phyloP scores from a whole-genome alignment of 2,329 filamentous ascomycete genomes.

The Trichoderma hamatum region DNA sequence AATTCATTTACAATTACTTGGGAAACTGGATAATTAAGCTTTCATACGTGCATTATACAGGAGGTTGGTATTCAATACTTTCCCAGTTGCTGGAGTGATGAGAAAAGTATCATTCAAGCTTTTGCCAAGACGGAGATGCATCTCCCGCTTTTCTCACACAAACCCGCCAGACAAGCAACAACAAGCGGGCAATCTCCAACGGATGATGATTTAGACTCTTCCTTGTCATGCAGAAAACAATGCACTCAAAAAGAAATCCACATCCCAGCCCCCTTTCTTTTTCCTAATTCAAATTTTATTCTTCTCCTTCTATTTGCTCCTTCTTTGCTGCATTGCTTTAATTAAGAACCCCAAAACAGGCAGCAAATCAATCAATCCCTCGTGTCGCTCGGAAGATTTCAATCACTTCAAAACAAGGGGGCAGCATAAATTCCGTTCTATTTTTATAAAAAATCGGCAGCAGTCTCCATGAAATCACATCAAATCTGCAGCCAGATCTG shows the following conservation, averaged over 20 bases:
- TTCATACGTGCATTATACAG: not conserved
- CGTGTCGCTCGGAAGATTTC: not conserved
- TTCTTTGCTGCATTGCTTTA: not conserved
- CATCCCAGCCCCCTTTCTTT: not conserved
- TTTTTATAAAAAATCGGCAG: not conserved
- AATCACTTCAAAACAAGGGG: not conserved
- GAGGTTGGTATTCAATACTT: not conserved
- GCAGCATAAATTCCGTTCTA: not conserved
- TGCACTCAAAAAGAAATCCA: not conserved
- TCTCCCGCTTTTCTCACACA: slow-evolving; percentile 6
- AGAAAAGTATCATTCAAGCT: not conserved
- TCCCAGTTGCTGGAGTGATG: not conserved
- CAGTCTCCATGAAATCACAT: not conserved
- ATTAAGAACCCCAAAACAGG: not conserved
- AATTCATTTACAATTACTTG: not conserved
- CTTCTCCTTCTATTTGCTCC: not conserved
- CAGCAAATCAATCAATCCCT: not conserved
- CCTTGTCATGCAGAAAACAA: slow-evolving; percentile 12
- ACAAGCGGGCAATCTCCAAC: not conserved
- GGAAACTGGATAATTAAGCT: not conserved
- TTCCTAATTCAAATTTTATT: not conserved
- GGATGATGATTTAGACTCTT: not conserved
- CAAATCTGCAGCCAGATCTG: not conserved
- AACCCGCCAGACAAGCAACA: slow-evolving; percentile 1
- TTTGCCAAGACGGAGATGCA: not conserved